Evolutionary conservation across 345 rosid genomes (phyloP).

Genomic region (Diplotaxis tenuifolia): DNA sequence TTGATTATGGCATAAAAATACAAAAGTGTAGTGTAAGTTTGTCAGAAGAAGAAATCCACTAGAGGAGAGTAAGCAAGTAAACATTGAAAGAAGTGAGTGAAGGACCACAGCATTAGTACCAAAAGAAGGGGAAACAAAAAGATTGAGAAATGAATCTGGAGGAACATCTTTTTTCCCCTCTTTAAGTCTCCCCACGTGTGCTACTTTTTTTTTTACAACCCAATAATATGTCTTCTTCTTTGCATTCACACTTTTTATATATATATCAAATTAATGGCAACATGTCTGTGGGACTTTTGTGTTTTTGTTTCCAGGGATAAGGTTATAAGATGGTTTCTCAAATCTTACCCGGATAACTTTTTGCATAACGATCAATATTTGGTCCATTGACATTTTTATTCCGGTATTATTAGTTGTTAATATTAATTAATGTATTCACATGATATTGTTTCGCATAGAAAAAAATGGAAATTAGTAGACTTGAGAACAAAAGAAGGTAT

Average conservation of each 20-base stretch:
- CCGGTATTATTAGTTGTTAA: neutral
- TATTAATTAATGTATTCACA: constrained; percentile 7
- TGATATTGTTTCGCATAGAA: too few species aligned
- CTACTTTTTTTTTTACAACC: constrained; percentile 22
- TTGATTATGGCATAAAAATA: neutral
- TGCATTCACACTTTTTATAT: neutral
- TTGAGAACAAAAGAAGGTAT: neutral
- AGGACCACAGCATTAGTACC: constrained; percentile 35
- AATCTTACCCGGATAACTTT: neutral
- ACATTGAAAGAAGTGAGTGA: constrained; percentile 9
- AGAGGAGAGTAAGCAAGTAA: neutral
- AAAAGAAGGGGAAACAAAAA: constrained; percentile 20
- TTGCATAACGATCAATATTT: too few species aligned
- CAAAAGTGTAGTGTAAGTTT: constrained; percentile 7
- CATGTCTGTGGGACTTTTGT: constrained; percentile 33
- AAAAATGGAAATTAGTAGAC: neutral
- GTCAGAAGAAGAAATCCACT: constrained; percentile 19
- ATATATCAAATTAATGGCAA: neutral
- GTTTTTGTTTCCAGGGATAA: neutral
- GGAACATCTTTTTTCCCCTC: constrained; percentile 27
- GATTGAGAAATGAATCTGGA: constrained; percentile 28
- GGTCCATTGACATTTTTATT: neutral
- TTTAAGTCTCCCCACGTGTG: constrained; percentile 36
- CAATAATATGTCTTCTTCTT: constrained; percentile 28
- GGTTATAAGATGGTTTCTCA: neutral